Evolutionary conservation across 192 early-diverging fungal species (phyloP), one percentile per base, ranked within the genome.

Genomic region (Entomortierella beljakovae): DNA sequence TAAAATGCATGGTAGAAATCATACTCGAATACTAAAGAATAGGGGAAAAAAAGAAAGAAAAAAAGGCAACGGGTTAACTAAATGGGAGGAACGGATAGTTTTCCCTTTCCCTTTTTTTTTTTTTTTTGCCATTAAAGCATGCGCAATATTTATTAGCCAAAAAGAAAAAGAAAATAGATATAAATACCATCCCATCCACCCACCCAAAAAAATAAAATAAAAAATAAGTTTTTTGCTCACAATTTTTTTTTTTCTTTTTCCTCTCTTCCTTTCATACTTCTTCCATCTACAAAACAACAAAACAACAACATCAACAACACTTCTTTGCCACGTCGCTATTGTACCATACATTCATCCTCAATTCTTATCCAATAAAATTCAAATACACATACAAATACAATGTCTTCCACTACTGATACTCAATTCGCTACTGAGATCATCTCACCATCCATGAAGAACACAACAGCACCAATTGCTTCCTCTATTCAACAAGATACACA

Each of bases 211-310:
- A n/a, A n/a, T n/a, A n/a, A n/a, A n/a, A n/a, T n/a, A n/a, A n/a
- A n/a, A n/a, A n/a, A n/a, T n/a, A n/a, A n/a, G n/a, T n/a, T 57
- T 60, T 43, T 22, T 61, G 15, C 35, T 55, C 46, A 22, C 26
- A 9, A 9, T 35, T 55, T 38, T 7, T 23, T 54, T 25, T 31
- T 55, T 51, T 18, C 9, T 34, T 22, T 32, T 20, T 50, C 31
- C 34, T 35, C 26, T 28, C 13, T 35, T 61, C 25, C 2, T 23
- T 3, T 35, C 25, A 13, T 43, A 15, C 59, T 61, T 26, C 13
- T 20, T 43, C 33, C 33, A 23, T 40, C 23, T 13, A 18, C 18
- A 1, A 20, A 18, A 20, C 34, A 25, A 46, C n/a, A n/a, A n/a
- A n/a, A n/a, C n/a, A n/a, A n/a, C n/a, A n/a, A n/a, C n/a, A n/a